phyloP scores from a whole-genome alignment of 495 filamentous ascomycete genomes.

The Poronia punctata region DNA sequence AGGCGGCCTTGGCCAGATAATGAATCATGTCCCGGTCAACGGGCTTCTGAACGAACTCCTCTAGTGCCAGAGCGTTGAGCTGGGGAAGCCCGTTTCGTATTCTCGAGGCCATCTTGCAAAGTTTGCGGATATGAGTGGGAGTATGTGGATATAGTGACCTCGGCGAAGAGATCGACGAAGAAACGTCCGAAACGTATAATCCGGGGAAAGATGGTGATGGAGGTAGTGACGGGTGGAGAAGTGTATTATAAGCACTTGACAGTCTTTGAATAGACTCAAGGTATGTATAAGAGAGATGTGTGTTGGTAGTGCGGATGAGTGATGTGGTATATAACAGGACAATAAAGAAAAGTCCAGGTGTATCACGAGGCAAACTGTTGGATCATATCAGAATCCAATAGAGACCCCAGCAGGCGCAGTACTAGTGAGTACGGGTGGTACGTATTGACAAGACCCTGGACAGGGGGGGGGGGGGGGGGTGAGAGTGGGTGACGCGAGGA shows the following conservation, averaged over 20 bases:
- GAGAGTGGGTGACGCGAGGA: constrained; percentile 23
- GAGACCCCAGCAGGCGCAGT: constrained; percentile 18
- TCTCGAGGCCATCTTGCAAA: constrained; percentile 31
- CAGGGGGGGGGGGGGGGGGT: constrained; percentile 18
- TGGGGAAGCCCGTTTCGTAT: constrained; percentile 32
- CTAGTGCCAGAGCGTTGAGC: constrained; percentile 75
- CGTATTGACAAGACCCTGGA: constrained; percentile 9
- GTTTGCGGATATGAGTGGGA: constrained; percentile 14
- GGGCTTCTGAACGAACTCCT: constrained; percentile 77
- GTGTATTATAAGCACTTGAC: no score
- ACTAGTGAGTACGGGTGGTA: constrained; percentile 10
- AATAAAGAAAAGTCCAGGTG: constrained; percentile 13
- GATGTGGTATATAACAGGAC: constrained; percentile 11
- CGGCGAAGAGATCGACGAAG: constrained; percentile 7
- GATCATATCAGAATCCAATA: constrained; percentile 24
- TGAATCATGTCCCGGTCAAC: constrained; percentile 80
- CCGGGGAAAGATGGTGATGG: neutral
- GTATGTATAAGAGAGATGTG: neutral
- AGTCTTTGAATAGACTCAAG: no score
- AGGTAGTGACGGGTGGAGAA: constrained; percentile 1
- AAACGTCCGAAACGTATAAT: constrained; percentile 4
- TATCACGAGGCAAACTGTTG: constrained; percentile 28
- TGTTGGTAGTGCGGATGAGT: constrained; percentile 8
- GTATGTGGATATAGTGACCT: constrained; percentile 11
- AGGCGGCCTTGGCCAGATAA: constrained; percentile 76